Evolutionary conservation across 345 rosid genomes (phyloP).

Genomic region (Theobroma cacao): DNA sequence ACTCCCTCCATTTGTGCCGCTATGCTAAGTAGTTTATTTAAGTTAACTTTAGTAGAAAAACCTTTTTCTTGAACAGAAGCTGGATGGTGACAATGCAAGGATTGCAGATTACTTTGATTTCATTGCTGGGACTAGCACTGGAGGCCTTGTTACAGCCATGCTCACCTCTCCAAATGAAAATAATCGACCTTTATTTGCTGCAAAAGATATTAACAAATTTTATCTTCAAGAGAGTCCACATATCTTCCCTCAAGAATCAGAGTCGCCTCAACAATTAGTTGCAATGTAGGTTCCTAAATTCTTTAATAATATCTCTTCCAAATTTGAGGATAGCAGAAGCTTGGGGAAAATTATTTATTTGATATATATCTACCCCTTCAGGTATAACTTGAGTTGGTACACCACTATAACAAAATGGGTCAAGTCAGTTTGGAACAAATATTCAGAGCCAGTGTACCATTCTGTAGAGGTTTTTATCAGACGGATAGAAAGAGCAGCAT

Average conservation of each 20-base stretch:
- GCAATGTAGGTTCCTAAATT: not conserved
- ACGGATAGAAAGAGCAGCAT: not conserved
- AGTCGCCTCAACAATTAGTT: not conserved
- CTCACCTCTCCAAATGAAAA: slow-evolving; percentile 40
- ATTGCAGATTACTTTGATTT: slow-evolving; percentile 55
- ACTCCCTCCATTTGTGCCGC: not conserved
- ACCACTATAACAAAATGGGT: slow-evolving; percentile 1
- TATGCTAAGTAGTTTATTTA: not conserved
- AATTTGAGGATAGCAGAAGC: not conserved
- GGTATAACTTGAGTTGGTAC: slow-evolving; percentile 3
- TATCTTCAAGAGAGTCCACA: slow-evolving; percentile 32
- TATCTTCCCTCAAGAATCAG: slow-evolving; percentile 40
- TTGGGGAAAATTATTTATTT: not conserved
- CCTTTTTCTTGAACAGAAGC: slow-evolving; percentile 26
- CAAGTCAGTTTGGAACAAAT: not conserved
- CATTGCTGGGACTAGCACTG: slow-evolving; percentile 50
- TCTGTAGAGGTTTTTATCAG: not conserved
- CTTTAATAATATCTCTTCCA: not conserved
- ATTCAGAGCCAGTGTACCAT: not conserved
- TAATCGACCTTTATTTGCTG: slow-evolving; percentile 51
- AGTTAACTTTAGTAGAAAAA: not conserved
- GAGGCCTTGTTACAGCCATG: slow-evolving; percentile 61
- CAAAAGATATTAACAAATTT: slow-evolving; percentile 42
- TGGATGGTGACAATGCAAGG: slow-evolving; percentile 51
- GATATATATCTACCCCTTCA: not conserved